Base-by-base conservation (phyloP, 1,284 basidiomycete species). In the Bondarzewia mesenterica region DNA sequence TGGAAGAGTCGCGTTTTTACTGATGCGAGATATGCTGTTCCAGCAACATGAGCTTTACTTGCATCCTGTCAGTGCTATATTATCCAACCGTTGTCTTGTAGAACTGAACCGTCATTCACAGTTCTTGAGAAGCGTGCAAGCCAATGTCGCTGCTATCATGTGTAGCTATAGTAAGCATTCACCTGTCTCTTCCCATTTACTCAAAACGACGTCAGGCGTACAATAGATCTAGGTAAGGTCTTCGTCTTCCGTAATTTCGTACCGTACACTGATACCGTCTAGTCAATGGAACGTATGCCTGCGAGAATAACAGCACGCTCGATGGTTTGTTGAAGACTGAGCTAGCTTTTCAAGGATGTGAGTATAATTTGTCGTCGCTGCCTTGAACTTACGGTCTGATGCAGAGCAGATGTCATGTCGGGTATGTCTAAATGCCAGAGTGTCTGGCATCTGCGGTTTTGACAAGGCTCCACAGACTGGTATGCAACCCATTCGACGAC, bases 281-380 rank as follows among this genome's bases (percentile, higher is more conserved):
- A 72, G 72, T 83, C 60, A 88, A 89, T 58, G 73, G 76, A 15
- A 78, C 75, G 0, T 85, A 70, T 57, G 74, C 82, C 0, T 87
- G 83, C 56, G 79, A 85, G 57, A 87, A 89, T 59, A 71, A 75
- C 50, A 72, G 79, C 58, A 72, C 74, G 5, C 63, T 86, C 51
- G 89, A 87, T 60, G 77, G 77, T 18, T 68, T 86, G 21, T 65
- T 89, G 47, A 89, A 89, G 66, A 73, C 72, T 14, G 85, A 90
- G 62, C 73, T 85, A 46, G 79, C 78, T 0, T 89, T 86, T 67
- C 78, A 80, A 54, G 85, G 85, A 47, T 84, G 76, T 78, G 54
- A 60, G 76, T 26, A 3, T 4, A 29, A 12, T 26, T 14, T 36
- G 23, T n/a, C n/a, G 29, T 6, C 12, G 10, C 6, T 32, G 12